A percentile compares a stretch with the other conserved stretches of the same genome.
Evolutionary conservation across 108 stramenopile species (phyloP).

Genomic region (Seminavis robusta): DNA sequence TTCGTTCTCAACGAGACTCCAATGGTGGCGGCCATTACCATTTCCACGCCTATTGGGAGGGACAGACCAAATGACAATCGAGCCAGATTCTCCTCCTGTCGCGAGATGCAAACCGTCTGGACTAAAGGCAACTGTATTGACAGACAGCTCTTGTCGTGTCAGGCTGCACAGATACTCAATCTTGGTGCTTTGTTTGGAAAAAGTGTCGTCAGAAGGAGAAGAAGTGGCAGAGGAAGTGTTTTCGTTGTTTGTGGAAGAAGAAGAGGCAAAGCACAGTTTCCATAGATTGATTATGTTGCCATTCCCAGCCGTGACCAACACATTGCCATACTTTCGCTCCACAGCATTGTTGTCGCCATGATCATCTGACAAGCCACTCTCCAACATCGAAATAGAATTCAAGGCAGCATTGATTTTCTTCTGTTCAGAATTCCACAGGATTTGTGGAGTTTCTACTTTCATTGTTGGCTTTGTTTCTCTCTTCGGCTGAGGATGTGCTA

Average conservation of each 20-base stretch:
- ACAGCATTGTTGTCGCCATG: no score
- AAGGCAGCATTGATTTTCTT: slow-evolving; percentile 83
- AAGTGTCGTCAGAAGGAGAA: neutral
- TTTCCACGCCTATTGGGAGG: slow-evolving; percentile 47
- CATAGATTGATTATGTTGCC: slow-evolving; percentile 78
- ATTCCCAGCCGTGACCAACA: slow-evolving; percentile 89
- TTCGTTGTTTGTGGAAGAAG: slow-evolving; percentile 1
- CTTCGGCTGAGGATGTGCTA: no score
- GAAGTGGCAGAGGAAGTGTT: neutral
- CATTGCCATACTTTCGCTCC: slow-evolving; percentile 1
- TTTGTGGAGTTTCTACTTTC: slow-evolving; percentile 96
- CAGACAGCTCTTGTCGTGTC: slow-evolving; percentile 54
- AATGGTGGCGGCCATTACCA: slow-evolving; percentile 42
- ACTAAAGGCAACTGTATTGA: slow-evolving; percentile 68
- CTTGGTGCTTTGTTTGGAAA: slow-evolving; percentile 4
- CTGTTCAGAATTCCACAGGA: slow-evolving; percentile 86
- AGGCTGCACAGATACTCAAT: slow-evolving; percentile 67
- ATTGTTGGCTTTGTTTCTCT: no score
- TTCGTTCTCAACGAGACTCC: slow-evolving; percentile 43
- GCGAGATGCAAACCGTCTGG: slow-evolving; percentile 86
- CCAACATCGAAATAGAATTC: slow-evolving; percentile 52
- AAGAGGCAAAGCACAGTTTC: slow-evolving; percentile 27
- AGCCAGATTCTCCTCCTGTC: slow-evolving; percentile 84
- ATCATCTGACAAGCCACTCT: slow-evolving; percentile 35
- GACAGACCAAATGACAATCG: slow-evolving; percentile 63